Base-by-base conservation (phyloP, 495 filamentous ascomycete species). In the Tricharina praecox region DNA sequence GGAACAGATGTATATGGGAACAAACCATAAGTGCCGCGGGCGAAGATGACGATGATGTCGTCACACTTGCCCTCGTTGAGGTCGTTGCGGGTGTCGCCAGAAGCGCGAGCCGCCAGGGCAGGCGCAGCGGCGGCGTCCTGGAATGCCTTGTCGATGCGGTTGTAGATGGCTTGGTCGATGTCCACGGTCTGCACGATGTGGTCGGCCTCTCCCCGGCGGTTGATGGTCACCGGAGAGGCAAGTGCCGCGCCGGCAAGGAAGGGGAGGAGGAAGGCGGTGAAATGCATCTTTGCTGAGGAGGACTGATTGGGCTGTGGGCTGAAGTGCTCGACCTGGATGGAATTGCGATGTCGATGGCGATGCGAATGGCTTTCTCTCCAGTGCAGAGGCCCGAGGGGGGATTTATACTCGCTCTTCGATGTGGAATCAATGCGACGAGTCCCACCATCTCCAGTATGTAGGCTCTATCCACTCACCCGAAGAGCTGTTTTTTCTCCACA, bases 21-120 rank as follows among this genome's bases (percentile, higher is more conserved):
- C 39, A 4, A 4, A 33, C 43, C 16, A 66, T 49, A 54, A 77
- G 70, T 77, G 7, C 75, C 74, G 26, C 75, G 69, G 8, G 74
- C 74, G 47, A 73, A 78, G 50, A 79, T 70, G 44, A 77, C 64
- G 19, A 73, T 74, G 39, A 75, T 53, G 16, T 60, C 50, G 34
- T 65, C 61, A 59, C 72, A 75, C 28, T 49, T 45, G 3, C 50
- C 59, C 34, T 66, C 62, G 23, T 65, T 60, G 8, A 74, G 61
- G 13, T 66, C 68, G 52, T 72, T 71, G 15, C 62, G 59, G 21
- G 63, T 70, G 15, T 52, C 63, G 33, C 45, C 42, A 18, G 21
- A 24, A 11, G 23, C 23, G n/a, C 40, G 37, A 40, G 37, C 1
- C 10, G 37, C 15, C n/a, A 20, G 3, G 18, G 37, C 20, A 11